Base-by-base conservation (phyloP, 2,329 filamentous ascomycete genomes). In the Rugonectria rugulosa region DNA sequence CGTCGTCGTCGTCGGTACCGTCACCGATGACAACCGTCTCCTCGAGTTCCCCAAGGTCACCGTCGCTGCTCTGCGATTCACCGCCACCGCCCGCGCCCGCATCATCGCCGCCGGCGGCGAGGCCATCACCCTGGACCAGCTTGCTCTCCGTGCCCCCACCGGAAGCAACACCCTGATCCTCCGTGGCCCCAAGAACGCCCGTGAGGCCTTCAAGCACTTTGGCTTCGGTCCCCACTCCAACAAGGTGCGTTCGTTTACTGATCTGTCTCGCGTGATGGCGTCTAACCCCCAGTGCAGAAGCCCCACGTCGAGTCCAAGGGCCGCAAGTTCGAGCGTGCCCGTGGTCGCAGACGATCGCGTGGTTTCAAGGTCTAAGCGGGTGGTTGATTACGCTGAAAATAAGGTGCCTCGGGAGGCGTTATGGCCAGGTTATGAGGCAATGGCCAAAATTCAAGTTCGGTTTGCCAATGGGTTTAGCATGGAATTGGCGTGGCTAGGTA, bases 171-270 rank as follows among this genome's bases (percentile, higher is more conserved):
- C 95, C 67, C 85, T 99, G 72, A 88, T 98, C 73, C 89, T 99
- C 77, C 91, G 95, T 79, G 95, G 95, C 66, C 93, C 95, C 80
- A 99, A 97, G 92, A 98, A 98, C 83, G 80, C 92, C 72, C 89
- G 95, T 77, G 95, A 99, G 88, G 91, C 95, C 64, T 84, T 98
- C 80, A 98, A 96, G 90, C 96, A 99, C 85, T 99, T 99, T 77
- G 95, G 96, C 77, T 90, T 99, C 72, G 96, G 95, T 69, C 95
- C 95, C 68, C 95, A 99, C 88, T 93, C 88, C 80, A 84, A 96
- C 89, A 99, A 98, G 90, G 91, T 92, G 78, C 68, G 83, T 75
- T 24, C 41, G 17, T 12, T 9, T 4, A 4, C 4, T 21, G 5
- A 2, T 20, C 4, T 3, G 2, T 5, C 9, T 3, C 2, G 3